Evolutionary conservation across 2,329 filamentous ascomycete species (phyloP), one percentile per base, ranked within the genome.

Genomic region (Ophiosphaerella korrae): DNA sequence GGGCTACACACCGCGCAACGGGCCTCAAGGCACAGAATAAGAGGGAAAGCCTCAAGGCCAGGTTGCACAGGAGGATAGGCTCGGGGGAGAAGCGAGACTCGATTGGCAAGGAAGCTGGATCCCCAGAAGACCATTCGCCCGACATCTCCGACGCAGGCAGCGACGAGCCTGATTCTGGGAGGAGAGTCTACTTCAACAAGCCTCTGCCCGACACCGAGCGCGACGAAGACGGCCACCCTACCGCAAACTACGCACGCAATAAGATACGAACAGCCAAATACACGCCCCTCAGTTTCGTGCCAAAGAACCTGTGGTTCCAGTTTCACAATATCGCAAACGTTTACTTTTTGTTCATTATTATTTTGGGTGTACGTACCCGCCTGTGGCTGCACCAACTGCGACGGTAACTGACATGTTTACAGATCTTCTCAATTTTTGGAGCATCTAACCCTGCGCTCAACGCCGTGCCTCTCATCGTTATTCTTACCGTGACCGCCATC

Each of bases 211-310:
- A 82, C 37, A 82, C 87, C 21, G 83, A 89, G 58, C 81, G 88
- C 64, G 91, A 97, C 68, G 89, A 94, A 55, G 86, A 96, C 40
- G 94, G 92, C 32, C 82, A 85, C 52, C 89, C 92, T 2, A 73
- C 79, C 46, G 80, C 84, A 50, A 79, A 84, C 18, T 99, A 88
- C 74, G 83, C 89, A 42, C 83, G 93, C 61, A 99, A 99, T 80
- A 99, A 99, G 81, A 96, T 99, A 73, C 84, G 95, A 63, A 99
- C 94, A 3, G 90, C 94, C 52, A 99, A 97, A 77, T 99, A 99
- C 75, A 99, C 94, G 7, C 88, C 95, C 7, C 75, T 99, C 57
- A 96, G 90, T 53, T 99, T 99, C 75, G 75, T 99, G 24, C 94
- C 94, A 12, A 97, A 97, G 79, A 97, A 99, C 75, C 72, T 99